Conservation (phyloP, 768 basidiomycete species). For the Amanita rubescens region DNA sequence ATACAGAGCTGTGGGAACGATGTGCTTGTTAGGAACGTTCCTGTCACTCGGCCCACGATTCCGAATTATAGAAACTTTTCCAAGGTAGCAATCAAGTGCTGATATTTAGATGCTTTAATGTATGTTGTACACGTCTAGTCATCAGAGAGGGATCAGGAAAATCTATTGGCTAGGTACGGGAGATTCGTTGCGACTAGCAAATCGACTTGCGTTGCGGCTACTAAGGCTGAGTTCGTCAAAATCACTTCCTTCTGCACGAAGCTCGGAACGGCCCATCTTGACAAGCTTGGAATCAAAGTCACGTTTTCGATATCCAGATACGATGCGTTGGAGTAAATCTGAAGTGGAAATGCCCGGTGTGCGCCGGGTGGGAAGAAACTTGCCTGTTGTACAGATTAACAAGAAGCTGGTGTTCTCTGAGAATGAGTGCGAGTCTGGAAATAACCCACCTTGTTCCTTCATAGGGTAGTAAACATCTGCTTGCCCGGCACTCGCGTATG, state of each 20-base stretch:
- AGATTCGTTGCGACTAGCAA: constrained; percentile 14
- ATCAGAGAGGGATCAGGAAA: background rate
- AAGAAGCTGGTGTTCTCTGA: background rate
- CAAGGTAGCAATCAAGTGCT: background rate
- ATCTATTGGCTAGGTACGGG: background rate
- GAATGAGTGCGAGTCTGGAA: background rate
- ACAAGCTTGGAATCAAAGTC: constrained; percentile 85
- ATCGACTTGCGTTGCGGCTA: constrained; percentile 28
- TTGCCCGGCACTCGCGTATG: constrained; percentile 71
- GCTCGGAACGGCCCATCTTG: constrained; percentile 77
- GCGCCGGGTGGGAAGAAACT: constrained; percentile 91
- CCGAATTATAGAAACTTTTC: no score
- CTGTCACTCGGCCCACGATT: no score
- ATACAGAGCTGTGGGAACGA: no score
- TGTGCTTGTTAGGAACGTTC: no score
- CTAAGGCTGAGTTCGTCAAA: constrained; percentile 36
- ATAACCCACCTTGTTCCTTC: constrained; percentile 65
- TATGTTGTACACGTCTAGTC: background rate
- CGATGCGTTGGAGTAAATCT: constrained; percentile 86
- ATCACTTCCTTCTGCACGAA: constrained; percentile 57
- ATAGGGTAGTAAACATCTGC: constrained; percentile 82
- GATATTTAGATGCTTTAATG: background rate
- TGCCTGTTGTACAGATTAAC: constrained; percentile 41
- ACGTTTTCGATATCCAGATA: constrained; percentile 75
- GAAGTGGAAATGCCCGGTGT: constrained; percentile 95